Evolutionary conservation across 805 yeast genomes (phyloP).

Genomic region (Monosporozyma solicola): DNA sequence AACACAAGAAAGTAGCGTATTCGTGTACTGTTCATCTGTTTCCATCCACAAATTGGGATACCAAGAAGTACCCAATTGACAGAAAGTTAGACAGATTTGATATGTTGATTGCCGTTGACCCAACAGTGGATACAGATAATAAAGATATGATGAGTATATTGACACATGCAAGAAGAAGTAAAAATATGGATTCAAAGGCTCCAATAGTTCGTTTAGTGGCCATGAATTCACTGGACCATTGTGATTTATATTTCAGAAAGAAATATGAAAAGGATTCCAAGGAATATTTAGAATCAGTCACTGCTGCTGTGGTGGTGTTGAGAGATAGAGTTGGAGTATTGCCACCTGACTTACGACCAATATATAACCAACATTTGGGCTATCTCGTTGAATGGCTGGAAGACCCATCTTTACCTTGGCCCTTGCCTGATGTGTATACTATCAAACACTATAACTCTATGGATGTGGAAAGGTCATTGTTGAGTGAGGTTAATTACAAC

Average conservation of each 20-base stretch:
- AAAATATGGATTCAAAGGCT: slow-evolving; percentile 28
- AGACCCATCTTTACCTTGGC: slow-evolving; percentile 49
- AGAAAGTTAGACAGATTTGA: slow-evolving; percentile 36
- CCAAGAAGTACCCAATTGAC: slow-evolving; percentile 14
- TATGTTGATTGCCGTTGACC: slow-evolving; percentile 54
- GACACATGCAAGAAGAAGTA: slow-evolving; percentile 21
- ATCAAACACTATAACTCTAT: slow-evolving; percentile 54
- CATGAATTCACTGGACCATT: slow-evolving; percentile 76
- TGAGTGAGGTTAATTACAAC: slow-evolving; percentile 63
- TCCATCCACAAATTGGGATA: slow-evolving; percentile 29
- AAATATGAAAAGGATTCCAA: slow-evolving; percentile 25
- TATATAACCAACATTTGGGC: slow-evolving; percentile 55
- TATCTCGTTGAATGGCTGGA: slow-evolving; percentile 57
- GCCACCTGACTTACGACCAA: slow-evolving; percentile 71
- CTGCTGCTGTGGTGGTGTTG: slow-evolving; percentile 75
- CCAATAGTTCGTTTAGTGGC: slow-evolving; percentile 66
- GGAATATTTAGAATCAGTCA: slow-evolving; percentile 52
- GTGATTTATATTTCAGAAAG: slow-evolving; percentile 43
- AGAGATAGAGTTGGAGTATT: slow-evolving; percentile 74
- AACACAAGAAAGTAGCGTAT: slow-evolving; percentile 21
- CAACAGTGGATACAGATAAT: slow-evolving; percentile 39
- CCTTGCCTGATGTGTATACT: slow-evolving; percentile 61
- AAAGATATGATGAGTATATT: slow-evolving; percentile 29
- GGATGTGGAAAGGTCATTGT: slow-evolving; percentile 72
- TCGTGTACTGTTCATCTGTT: slow-evolving; percentile 37